A percentile compares a stretch with the other conserved stretches of the same genome.
These are phyloP conservation scores for Choanephora cucurbitarum DNA, from an alignment of 371 early-diverging fungal species.

Conservation along the genomic window DNA sequence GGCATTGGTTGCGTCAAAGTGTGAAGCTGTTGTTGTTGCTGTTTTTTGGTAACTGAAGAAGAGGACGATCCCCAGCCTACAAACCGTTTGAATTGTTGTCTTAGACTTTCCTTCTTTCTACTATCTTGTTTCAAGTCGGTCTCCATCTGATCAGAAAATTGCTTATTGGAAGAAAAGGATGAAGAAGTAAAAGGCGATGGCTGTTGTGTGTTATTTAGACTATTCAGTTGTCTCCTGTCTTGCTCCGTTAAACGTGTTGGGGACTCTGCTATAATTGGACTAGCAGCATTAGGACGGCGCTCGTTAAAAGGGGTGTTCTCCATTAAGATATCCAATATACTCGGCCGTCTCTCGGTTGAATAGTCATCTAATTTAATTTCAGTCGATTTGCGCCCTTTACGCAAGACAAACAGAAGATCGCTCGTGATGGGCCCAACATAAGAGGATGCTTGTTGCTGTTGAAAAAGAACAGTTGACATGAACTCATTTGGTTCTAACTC, in stretches of 20 bases:
- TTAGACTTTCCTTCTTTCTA: slow-evolving; percentile 36
- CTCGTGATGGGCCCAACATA: slow-evolving; percentile 35
- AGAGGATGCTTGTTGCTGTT: slow-evolving; percentile 21
- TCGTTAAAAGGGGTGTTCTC: slow-evolving; percentile 28
- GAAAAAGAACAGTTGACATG: slow-evolving; percentile 39
- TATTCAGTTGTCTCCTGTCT: slow-evolving; percentile 7
- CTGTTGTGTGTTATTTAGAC: slow-evolving; percentile 13
- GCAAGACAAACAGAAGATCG: slow-evolving; percentile 43
- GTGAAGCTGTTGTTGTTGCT: slow-evolving; percentile 7
- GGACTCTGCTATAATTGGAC: slow-evolving; percentile 1
- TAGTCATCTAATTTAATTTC: slow-evolving; percentile 2
- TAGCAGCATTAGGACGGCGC: slow-evolving; percentile 21
- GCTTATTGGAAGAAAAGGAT: slow-evolving; percentile 30
- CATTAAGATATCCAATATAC: slow-evolving; percentile 52
- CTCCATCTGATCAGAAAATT: slow-evolving; percentile 1
- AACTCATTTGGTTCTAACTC: slow-evolving; percentile 36
- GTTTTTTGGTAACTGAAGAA: slow-evolving; percentile 24
- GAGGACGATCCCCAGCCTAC: slow-evolving; percentile 41
- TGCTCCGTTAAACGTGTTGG: slow-evolving; percentile 24
- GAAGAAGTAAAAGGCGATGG: slow-evolving; percentile 26
- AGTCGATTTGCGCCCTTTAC: slow-evolving; percentile 16
- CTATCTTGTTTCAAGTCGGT: not conserved
- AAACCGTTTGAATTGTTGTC: slow-evolving; percentile 43
- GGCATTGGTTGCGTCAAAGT: not conserved
- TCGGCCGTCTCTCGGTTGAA: slow-evolving; percentile 34